These are phyloP conservation scores for Elaeagnus macrophylla DNA, from an alignment of 306 rosid genomes.

Conservation along the genomic window DNA sequence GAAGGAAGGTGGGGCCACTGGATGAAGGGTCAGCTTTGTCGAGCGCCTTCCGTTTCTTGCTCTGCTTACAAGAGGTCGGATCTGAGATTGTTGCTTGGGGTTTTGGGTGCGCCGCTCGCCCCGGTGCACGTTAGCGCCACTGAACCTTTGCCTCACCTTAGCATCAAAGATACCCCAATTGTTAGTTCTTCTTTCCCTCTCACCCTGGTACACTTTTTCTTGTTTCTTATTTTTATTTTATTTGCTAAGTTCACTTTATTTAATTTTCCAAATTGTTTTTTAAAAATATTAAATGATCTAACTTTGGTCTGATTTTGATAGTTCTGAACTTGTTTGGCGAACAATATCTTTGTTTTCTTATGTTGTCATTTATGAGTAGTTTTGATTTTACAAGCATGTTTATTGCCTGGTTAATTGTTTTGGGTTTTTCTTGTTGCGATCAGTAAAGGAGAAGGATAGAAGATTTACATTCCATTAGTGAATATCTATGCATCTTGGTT, in stretches of 20 bases:
- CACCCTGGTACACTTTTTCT: neutral
- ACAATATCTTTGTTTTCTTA: neutral
- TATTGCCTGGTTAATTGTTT: neutral
- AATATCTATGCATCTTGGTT: too few relatives aligned
- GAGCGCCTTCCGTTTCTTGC: slow-evolving; percentile 68
- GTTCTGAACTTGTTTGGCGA: neutral
- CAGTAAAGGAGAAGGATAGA: too few relatives aligned
- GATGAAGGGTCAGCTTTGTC: slow-evolving; percentile 76
- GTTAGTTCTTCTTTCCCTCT: slow-evolving; percentile 36
- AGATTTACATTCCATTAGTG: too few relatives aligned
- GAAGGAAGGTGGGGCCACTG: slow-evolving; percentile 85
- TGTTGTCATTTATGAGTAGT: neutral
- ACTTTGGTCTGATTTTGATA: neutral
- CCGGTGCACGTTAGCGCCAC: slow-evolving; percentile 82
- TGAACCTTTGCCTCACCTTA: slow-evolving; percentile 80
- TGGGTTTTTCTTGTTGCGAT: too few relatives aligned
- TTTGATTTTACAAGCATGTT: neutral
- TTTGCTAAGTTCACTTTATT: neutral
- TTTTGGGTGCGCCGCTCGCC: slow-evolving; percentile 87
- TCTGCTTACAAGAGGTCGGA: slow-evolving; percentile 67
- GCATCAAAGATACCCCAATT: slow-evolving; percentile 95
- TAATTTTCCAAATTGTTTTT: neutral
- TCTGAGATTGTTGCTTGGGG: slow-evolving; percentile 90
- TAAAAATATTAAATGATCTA: neutral
- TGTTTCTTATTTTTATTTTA: neutral